Evolutionary conservation across 1,284 basidiomycete genomes (phyloP).

Genomic region (Ceraceosorus guamensis): DNA sequence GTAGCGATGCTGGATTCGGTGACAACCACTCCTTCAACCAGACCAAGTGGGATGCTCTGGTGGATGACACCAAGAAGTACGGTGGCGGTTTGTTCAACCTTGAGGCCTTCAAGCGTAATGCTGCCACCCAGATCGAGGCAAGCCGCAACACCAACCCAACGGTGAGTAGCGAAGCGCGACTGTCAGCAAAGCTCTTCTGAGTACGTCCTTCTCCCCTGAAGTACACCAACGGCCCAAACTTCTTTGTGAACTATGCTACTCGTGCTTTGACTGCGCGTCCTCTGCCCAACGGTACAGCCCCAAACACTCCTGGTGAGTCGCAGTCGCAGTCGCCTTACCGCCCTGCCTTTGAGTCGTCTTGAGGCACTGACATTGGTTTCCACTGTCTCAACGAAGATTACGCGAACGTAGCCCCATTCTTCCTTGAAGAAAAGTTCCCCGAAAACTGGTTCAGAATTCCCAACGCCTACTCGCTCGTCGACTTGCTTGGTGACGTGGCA

Average conservation of each 20-base stretch:
- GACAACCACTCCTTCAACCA: constrained; percentile 14
- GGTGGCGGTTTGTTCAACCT: constrained; percentile 16
- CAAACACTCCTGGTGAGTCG: constrained; percentile 7
- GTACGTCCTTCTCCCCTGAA: too few relatives aligned
- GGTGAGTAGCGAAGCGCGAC: too few relatives aligned
- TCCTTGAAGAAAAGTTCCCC: constrained; percentile 12
- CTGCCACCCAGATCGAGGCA: constrained; percentile 9
- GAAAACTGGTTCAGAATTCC: constrained; percentile 13
- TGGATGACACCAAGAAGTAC: constrained; percentile 13
- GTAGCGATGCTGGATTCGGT: constrained; percentile 13
- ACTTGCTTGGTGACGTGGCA: constrained; percentile 9
- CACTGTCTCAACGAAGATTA: too few relatives aligned
- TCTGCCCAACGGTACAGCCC: constrained; percentile 10
- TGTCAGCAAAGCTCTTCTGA: too few relatives aligned
- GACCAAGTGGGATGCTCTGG: constrained; percentile 12
- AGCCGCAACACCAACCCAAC: constrained; percentile 8
- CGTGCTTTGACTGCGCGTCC: constrained; percentile 9
- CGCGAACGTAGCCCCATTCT: constrained; percentile 12
- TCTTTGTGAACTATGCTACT: constrained; percentile 12
- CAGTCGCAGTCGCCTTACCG: too few relatives aligned
- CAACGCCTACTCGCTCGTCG: constrained; percentile 10
- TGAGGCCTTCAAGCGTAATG: constrained; percentile 10
- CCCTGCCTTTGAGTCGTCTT: too few relatives aligned
- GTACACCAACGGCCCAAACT: constrained; percentile 11
- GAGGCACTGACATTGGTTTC: too few relatives aligned